Base-by-base conservation (phyloP, 1,284 basidiomycete genomes). In the Abortiporus biennis region DNA sequence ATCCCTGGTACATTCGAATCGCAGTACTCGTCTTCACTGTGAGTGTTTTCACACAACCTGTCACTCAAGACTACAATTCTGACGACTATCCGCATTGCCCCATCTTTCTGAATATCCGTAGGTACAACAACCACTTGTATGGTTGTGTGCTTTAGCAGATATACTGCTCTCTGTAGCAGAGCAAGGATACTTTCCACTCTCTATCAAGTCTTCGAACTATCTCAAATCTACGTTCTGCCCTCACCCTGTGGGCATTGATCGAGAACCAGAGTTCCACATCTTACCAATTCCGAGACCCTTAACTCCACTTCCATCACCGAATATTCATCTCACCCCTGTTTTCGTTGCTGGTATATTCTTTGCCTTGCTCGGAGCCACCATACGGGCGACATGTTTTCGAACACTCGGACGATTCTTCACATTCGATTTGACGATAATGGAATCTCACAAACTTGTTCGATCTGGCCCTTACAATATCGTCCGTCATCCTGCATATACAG, bases 11-110 rank as follows among this genome's bases (percentile, higher is more conserved):
- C 41, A 65, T 80, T 27, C 74, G 74, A 45, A 73, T 80, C 21
- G 79, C 76, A 0, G 76, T 78, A 2, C 48, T 71, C 4, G 62
- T 81, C 6, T 78, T 81, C 62, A 74, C 72, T 59, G 78, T 74
- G 48, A 24, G 52, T 49, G 4, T 29, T 46, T 8, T 36, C n/a
- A 15, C 37, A 6, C 30, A 22, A 13, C 25, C 36, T n/a, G 38
- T 38, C 33, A 29, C 27, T n/a, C n/a, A n/a, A n/a, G n/a, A n/a
- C n/a, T n/a, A n/a, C n/a, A n/a, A n/a, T n/a, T n/a, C n/a, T n/a
- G n/a, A n/a, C n/a, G n/a, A n/a, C n/a, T n/a, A n/a, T n/a, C n/a
- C n/a, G n/a, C n/a, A n/a, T n/a, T 9, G n/a, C 27, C 27, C 27
- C 27, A 29, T 9, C 9, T 29, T 29, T 9, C 8, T n/a, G 9